Evolutionary conservation across 805 yeast species (phyloP), one percentile per base, ranked within the genome.

Genomic region (Nakazawaea populi): DNA sequence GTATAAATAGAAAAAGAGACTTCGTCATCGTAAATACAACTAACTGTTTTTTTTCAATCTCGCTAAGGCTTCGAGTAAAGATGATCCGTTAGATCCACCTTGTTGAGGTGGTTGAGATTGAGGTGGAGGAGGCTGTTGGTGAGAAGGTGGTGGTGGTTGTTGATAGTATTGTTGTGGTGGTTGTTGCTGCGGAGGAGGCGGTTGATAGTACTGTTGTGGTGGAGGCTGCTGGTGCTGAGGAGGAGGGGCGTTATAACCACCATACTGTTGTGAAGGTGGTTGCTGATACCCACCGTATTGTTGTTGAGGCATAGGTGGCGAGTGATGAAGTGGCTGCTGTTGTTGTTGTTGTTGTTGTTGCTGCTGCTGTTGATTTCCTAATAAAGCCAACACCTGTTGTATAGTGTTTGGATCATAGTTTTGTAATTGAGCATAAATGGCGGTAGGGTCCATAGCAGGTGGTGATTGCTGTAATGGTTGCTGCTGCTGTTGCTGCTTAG

Each of bases 21-120:
- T 29, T 27, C 5, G 32, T 12, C 12, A 12, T 27, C 28, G 36
- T 28, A 48, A 37, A 42, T n/a, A 36, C 24, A 48, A n/a, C 54
- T 63, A 67, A 64, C 58, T 70, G 60, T 66, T 68, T 52, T 68
- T 67, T 55, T 66, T 65, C 40, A 68, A 57, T 55, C 72, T 63
- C 24, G 72, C 70, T 45, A 68, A 57, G 38, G 72, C 68, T 39
- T 68, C 72, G 47, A 66, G 63, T 10, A 68, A 54, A 61, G 62
- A 64, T 54, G 75, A 54, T 52, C 64, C 62, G 45, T 63, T 67
- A 46, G 59, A 56, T 42, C 44, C 41, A 53, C 56, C 49, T 39
- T 43, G 41, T 28, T 24, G 46, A 27, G 36, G 52, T 18, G 49
- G 47, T 35, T 47, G 52, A 27, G 52, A 43, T 44, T 45, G 51